These are phyloP conservation scores for Venturia oleaginea DNA, from an alignment of 2,329 filamentous ascomycete species.

Conservation along the genomic window DNA sequence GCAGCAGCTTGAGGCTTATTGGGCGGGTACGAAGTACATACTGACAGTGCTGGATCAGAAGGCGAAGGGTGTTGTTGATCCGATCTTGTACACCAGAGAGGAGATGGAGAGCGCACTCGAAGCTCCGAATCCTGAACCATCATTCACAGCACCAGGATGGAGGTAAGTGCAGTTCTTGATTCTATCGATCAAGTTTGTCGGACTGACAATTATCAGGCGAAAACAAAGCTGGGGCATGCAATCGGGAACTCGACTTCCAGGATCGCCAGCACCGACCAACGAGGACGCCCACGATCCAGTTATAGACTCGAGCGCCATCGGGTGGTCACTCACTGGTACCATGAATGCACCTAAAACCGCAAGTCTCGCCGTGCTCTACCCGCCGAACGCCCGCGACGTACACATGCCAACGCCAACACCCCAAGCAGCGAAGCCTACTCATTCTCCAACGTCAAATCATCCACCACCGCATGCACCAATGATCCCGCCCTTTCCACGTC, in stretches of 20 bases:
- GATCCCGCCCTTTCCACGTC: not conserved
- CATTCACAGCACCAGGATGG: conserved; percentile 45
- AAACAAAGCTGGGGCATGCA: conserved; percentile 36
- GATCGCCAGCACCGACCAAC: conserved; percentile 20
- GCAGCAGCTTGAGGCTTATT: conserved; percentile 72
- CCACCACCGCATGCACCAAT: not conserved
- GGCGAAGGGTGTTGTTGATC: conserved; percentile 77
- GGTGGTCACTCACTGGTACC: conserved; percentile 80
- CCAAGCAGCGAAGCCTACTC: conserved; percentile 23
- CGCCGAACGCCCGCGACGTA: conserved; percentile 23
- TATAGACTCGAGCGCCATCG: conserved; percentile 44
- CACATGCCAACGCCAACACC: conserved; percentile 38
- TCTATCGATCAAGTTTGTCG: conserved; percentile 32
- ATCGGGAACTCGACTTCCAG: not conserved
- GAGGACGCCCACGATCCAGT: not conserved
- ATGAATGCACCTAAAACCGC: conserved; percentile 74
- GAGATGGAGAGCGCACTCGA: conserved; percentile 67
- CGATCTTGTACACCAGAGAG: conserved; percentile 54
- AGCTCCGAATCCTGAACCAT: conserved; percentile 39
- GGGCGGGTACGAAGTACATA: conserved; percentile 82
- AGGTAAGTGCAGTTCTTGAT: conserved; percentile 32
- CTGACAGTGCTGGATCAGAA: conserved; percentile 80
- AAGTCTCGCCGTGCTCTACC: conserved; percentile 73
- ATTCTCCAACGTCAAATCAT: conserved; percentile 19
- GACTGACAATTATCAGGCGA: not conserved